Evolutionary conservation across 2,329 filamentous ascomycete genomes (phyloP).

Genomic region (Trichophyton mentagrophytes): DNA sequence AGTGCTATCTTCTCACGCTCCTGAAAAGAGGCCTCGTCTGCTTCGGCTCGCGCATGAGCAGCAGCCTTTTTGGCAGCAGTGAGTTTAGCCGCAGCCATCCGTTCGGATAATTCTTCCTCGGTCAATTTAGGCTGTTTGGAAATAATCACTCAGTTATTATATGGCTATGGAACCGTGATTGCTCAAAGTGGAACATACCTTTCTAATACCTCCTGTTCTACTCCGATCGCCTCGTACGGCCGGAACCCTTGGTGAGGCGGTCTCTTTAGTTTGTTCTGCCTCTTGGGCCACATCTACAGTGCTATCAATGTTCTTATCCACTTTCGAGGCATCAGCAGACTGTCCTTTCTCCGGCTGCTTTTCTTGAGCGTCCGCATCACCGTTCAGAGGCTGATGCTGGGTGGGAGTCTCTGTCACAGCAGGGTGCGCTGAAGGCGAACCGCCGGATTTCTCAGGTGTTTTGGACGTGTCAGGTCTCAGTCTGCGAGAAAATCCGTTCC

Average conservation of each 20-base stretch:
- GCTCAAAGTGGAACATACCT: slow-evolving; percentile 21
- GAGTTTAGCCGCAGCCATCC: slow-evolving; percentile 48
- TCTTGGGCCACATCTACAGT: neutral
- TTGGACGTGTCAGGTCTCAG: neutral
- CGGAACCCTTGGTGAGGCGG: slow-evolving; percentile 23
- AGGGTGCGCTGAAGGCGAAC: neutral
- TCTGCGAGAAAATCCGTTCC: slow-evolving; percentile 2
- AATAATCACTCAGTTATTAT: too few species aligned
- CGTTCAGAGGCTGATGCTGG: neutral
- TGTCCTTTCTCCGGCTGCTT: slow-evolving; percentile 1
- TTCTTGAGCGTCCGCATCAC: neutral
- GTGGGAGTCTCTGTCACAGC: neutral
- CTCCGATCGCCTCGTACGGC: slow-evolving; percentile 44
- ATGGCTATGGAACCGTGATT: too few species aligned
- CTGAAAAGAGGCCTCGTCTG: slow-evolving; percentile 52
- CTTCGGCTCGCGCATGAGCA: slow-evolving; percentile 52
- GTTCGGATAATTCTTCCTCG: slow-evolving; percentile 49
- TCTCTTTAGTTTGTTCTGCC: slow-evolving; percentile 10
- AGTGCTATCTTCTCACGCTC: slow-evolving; percentile 49
- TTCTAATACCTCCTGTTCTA: slow-evolving; percentile 40
- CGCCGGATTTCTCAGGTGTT: neutral
- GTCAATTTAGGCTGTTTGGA: slow-evolving; percentile 45
- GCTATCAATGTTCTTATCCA: neutral
- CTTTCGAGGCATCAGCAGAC: neutral
- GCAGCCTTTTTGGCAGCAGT: slow-evolving; percentile 48